These are phyloP conservation scores for Hirschfeldia incana DNA, from an alignment of 345 rosid species.

Conservation along the genomic window DNA sequence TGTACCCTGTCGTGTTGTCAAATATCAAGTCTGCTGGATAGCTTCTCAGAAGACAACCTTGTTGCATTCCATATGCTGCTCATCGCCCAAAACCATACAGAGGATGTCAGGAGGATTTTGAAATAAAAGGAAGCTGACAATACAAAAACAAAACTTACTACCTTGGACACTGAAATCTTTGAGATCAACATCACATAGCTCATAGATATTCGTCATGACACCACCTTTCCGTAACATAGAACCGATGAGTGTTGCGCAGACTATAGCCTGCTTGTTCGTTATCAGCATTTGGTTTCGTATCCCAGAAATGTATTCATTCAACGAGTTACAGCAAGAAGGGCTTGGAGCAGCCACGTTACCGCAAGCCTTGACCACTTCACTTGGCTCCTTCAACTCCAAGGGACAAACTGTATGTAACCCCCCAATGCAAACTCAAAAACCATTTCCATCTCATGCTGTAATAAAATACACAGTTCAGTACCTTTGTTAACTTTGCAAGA, in stretches of 20 bases:
- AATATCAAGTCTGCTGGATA: conserved; percentile 74
- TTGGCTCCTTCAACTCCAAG: conserved; percentile 75
- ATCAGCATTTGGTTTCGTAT: conserved; percentile 92
- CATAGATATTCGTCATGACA: conserved; percentile 83
- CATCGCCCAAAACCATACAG: conserved; percentile 23
- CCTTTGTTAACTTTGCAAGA: conserved; percentile 96
- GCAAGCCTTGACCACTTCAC: conserved; percentile 79
- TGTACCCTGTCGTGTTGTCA: conserved; percentile 84
- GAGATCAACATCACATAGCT: conserved; percentile 93
- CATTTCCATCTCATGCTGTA: background rate
- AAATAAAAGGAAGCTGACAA: conserved; percentile 2
- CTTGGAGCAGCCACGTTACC: conserved; percentile 83
- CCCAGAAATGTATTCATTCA: conserved; percentile 74
- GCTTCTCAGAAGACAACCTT: conserved; percentile 95
- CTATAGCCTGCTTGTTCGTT: conserved; percentile 93
- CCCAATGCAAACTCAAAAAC: conserved; percentile 18
- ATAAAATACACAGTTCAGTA: conserved; percentile 19
- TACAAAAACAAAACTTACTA: conserved; percentile 38
- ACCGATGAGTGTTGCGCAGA: conserved; percentile 84
- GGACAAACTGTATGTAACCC: conserved; percentile 78
- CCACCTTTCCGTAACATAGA: conserved; percentile 80
- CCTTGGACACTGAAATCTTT: conserved; percentile 97
- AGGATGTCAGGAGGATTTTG: conserved; percentile 30
- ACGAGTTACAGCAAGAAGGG: conserved; percentile 92
- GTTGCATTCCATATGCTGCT: conserved; percentile 76